Evolutionary conservation across 148 eudicot genomes (phyloP), one percentile per base, ranked within the genome.

Genomic region (Rheum nobile): DNA sequence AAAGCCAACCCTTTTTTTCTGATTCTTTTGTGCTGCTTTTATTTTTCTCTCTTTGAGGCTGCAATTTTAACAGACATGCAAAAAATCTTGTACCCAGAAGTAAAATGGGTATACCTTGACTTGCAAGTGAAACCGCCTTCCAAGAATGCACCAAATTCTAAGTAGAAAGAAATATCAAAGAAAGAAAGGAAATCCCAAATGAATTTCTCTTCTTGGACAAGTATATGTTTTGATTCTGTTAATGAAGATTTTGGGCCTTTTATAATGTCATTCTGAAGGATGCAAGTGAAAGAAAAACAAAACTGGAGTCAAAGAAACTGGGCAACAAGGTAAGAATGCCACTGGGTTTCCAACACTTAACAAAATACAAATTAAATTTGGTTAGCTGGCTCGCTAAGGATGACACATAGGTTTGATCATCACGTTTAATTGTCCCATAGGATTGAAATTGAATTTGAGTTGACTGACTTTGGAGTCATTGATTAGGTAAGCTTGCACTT

Each of bases 311-410:
- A 42, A 32, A 16, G 8, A 63, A 31, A 63, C 9, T 14, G 39
- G 37, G 38, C 8, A 31, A 63, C 14, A 29, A 63, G 69, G 69
- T 63, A 63, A 63, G 69, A 14, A 63, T 32, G 69, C 69, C 67
- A 57, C 67, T 11, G 16, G 67, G 34, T 57, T 57, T 26, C 26
- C 26, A 19, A 4, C 22, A 50, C 57, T 22, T 6, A 47, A 46
- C 4, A 46, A 42, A 42, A 42, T 1, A 42, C 4, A n/a, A 19
- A 5, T n/a, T 1, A 50, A n/a, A 19, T n/a, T n/a, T 50, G 32
- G 26, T 24, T 24, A 57, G 38, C 2, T 63, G 69, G 69, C 31
- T 39, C 39, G 69, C 52, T 41, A 43, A 43, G 73, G 50, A n/a
- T 71, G 73, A 26, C 73, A 71, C 52, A 10, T 71, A 0, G 38